phyloP scores from a whole-genome alignment of 352 stramenopile species.

The Globisporangium nunn region DNA sequence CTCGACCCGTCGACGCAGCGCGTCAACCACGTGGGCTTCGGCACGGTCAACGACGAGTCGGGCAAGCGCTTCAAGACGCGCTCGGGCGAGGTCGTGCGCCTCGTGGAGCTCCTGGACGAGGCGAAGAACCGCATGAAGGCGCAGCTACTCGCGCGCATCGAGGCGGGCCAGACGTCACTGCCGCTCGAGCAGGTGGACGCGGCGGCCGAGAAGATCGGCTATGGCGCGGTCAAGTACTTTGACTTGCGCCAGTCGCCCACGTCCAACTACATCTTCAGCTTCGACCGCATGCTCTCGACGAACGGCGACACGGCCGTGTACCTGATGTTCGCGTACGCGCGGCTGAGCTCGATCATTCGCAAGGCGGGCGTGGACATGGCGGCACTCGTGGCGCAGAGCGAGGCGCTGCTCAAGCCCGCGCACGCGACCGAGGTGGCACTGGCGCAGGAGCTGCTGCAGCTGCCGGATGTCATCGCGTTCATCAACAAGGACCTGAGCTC shows the following conservation, averaged over 20 bases:
- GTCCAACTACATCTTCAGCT: slow-evolving; percentile 99
- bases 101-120: slow-evolving; percentile 99
- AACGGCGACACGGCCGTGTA: slow-evolving; percentile 99
- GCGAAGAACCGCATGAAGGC: slow-evolving; percentile 93
- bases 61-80: slow-evolving; percentile 97
- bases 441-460: slow-evolving; percentile 92
- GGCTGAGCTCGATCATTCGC: slow-evolving; percentile 94
- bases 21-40: slow-evolving; percentile 79
- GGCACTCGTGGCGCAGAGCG: slow-evolving; percentile 42
- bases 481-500: slow-evolving; percentile 94
- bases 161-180: slow-evolving; percentile 84
- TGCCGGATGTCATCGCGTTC: slow-evolving; percentile 92
- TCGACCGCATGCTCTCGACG: slow-evolving; percentile 99
- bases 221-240: slow-evolving; percentile 99
- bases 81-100: slow-evolving; percentile 95
- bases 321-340: slow-evolving; percentile 98
- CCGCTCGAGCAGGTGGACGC: slow-evolving; percentile 89
- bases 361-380: slow-evolving; percentile 90
- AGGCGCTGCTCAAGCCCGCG: slow-evolving; percentile 52
- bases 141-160: slow-evolving; percentile 89
- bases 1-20: slow-evolving; percentile 79
- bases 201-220: slow-evolving; percentile 95
- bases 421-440: slow-evolving; percentile 89
- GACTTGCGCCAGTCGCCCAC: slow-evolving; percentile 97
- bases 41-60: slow-evolving; percentile 82